Conservation (phyloP, 148 eudicot species). For the Camellia sinensis region DNA sequence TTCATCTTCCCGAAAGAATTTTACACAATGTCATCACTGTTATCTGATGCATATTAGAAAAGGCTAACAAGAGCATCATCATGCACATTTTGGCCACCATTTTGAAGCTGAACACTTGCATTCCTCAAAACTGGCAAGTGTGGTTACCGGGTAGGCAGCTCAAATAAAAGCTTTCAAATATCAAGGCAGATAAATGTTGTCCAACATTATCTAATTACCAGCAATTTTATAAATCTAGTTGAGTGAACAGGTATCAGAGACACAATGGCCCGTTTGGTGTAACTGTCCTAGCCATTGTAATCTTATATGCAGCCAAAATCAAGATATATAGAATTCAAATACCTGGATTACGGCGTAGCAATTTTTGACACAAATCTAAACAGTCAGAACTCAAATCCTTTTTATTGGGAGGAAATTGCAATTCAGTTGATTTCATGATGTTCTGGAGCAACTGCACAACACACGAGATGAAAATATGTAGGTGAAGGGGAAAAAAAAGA, state of each 20-base stretch:
- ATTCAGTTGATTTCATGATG: conserved; percentile 70
- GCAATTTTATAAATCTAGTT: neutral
- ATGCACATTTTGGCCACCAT: conserved; percentile 2
- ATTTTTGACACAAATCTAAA: conserved; percentile 75
- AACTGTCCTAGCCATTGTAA: neutral
- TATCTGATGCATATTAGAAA: neutral
- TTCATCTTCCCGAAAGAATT: neutral
- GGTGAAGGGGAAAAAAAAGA: conserved; percentile 2
- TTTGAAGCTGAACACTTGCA: neutral
- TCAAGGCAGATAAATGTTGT: neutral
- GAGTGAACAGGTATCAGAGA: neutral
- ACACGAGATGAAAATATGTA: conserved; percentile 11
- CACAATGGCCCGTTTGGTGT: neutral
- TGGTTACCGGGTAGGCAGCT: neutral
- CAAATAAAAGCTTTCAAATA: conserved; percentile 1
- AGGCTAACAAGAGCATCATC: neutral
- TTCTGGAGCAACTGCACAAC: conserved; percentile 79
- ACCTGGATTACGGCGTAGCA: conserved; percentile 95
- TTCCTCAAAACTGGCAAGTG: neutral
- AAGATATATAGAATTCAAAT: conserved; percentile 13
- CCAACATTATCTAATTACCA: neutral
- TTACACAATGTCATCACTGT: neutral
- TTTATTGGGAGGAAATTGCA: conserved; percentile 70
- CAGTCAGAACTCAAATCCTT: conserved; percentile 64
- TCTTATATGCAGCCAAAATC: conserved; percentile 11